Conservation (phyloP, 202 grass and related monocot genomes). For the Saccharum hybrid region DNA sequence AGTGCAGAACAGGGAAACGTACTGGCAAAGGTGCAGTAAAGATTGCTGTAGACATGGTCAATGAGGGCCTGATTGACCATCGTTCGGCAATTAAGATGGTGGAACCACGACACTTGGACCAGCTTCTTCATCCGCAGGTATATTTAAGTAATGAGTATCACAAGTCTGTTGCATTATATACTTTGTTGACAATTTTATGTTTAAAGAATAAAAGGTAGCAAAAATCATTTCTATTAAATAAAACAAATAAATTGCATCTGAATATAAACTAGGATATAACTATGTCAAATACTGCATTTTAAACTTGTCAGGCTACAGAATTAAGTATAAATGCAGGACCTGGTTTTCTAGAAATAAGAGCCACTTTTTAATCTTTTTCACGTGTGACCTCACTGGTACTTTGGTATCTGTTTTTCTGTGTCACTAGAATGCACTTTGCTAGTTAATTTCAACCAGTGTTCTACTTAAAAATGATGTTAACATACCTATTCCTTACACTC, state of each 20-base stretch:
- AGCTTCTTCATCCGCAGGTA: constrained; percentile 88
- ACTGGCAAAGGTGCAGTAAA: constrained; percentile 69
- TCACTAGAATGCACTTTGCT: neutral
- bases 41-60: constrained; percentile 78
- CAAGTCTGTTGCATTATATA: constrained; percentile 1
- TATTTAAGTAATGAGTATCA: neutral
- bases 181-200: neutral
- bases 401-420: neutral
- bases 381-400: neutral
- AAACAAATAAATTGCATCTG: neutral
- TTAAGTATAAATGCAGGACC: neutral
- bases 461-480: neutral
- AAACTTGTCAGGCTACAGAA: neutral
- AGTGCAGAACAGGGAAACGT: constrained; percentile 71
- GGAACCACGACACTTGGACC: constrained; percentile 73
- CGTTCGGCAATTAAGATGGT: constrained; percentile 73
- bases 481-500: neutral
- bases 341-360: neutral
- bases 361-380: neutral
- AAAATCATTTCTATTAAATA: neutral
- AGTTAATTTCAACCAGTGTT: neutral
- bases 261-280: neutral
- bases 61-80: constrained; percentile 61
- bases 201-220: neutral
- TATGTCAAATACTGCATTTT: neutral